phyloP scores from a whole-genome alignment of 768 basidiomycete species.

The Kwoniella mangroviensis region DNA sequence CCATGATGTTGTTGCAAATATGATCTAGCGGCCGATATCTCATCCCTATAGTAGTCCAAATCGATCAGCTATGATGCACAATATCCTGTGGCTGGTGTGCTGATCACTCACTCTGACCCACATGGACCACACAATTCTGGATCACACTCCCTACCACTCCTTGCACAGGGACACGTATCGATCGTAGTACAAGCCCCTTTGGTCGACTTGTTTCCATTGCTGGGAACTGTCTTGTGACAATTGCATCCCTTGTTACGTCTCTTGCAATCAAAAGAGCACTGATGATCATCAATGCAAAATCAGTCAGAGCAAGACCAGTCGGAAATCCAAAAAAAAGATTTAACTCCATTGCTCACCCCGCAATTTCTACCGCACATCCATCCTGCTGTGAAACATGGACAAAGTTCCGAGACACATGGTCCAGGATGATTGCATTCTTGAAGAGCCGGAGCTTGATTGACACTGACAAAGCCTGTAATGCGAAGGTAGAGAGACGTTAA shows the following conservation, averaged over 20 bases:
- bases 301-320: neutral
- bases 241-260: slow-evolving; percentile 11
- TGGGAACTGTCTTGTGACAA: neutral
- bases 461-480: neutral
- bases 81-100: too few species aligned
- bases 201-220: neutral
- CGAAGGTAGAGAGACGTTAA: neutral
- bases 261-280: slow-evolving; percentile 14
- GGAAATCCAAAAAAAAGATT: neutral
- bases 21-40: neutral
- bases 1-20: neutral
- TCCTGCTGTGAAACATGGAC: slow-evolving; percentile 4
- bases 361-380: slow-evolving; percentile 24
- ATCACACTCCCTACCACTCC: slow-evolving; percentile 15
- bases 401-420: slow-evolving; percentile 9
- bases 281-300: neutral
- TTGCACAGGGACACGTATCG: slow-evolving; percentile 14
- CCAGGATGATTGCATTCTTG: slow-evolving; percentile 19
- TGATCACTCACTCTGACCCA: slow-evolving; percentile 17
- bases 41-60: neutral
- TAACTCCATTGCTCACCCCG: slow-evolving; percentile 8
- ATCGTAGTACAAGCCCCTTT: neutral
- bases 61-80: neutral
- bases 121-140: slow-evolving; percentile 23
- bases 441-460: neutral